These are phyloP conservation scores for Letharia lupina DNA, from an alignment of 495 filamentous ascomycete species.

Conservation along the genomic window DNA sequence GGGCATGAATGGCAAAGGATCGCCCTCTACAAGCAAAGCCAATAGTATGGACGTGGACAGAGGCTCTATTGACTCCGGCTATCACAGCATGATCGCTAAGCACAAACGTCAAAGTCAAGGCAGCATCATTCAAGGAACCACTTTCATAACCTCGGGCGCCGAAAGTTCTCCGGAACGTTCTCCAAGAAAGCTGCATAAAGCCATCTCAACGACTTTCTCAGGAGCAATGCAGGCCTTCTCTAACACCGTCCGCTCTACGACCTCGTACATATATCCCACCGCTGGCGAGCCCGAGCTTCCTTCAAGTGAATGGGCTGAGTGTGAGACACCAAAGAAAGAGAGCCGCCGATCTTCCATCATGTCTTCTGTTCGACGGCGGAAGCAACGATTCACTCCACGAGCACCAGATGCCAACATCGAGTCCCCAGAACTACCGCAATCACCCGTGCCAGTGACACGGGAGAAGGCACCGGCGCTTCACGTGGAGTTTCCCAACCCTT, in stretches of 20 bases:
- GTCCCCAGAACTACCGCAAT: not conserved
- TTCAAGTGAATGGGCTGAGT: not conserved
- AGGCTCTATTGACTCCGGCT: constrained; percentile 11
- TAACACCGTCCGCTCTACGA: constrained; percentile 7
- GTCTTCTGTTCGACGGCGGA: constrained; percentile 12
- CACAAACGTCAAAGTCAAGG: constrained; percentile 5
- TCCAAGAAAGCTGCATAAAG: constrained; percentile 1
- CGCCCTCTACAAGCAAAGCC: not conserved
- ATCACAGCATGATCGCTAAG: constrained; percentile 4
- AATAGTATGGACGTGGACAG: not conserved
- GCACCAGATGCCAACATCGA: not conserved
- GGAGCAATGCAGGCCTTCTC: constrained; percentile 4
- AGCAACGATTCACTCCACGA: not conserved
- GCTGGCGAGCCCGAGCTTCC: not conserved
- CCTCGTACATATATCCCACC: constrained; percentile 6
- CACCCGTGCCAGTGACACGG: not conserved
- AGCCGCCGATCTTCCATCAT: constrained; percentile 13
- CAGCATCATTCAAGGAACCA: not conserved
- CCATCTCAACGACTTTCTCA: constrained; percentile 3
- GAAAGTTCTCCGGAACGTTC: constrained; percentile 1
- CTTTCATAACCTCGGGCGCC: not conserved
- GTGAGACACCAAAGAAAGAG: constrained; percentile 11
- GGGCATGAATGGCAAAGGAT: not conserved
- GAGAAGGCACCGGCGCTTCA: constrained; percentile 9
- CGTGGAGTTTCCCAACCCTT: constrained; percentile 5